Evolutionary conservation across 2,329 filamentous ascomycete genomes (phyloP).

Genomic region (Fusarium chaquense): DNA sequence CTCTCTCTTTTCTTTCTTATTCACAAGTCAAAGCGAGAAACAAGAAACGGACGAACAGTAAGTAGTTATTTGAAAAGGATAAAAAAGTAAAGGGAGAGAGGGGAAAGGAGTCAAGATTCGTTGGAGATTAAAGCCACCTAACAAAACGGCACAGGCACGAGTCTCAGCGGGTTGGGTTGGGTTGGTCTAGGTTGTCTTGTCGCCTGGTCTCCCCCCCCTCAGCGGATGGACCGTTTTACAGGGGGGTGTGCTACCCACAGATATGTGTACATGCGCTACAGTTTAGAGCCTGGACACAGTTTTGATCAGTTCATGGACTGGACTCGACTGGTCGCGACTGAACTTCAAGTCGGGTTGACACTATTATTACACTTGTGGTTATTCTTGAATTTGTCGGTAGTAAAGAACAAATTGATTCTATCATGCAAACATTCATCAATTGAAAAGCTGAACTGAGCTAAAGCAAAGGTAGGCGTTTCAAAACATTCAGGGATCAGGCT

Average conservation of each 20-base stretch:
- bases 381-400: background rate
- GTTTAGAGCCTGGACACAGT: slow-evolving; percentile 1
- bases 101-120: slow-evolving; percentile 20
- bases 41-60: background rate
- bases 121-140: slow-evolving; percentile 27
- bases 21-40: background rate
- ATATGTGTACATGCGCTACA: slow-evolving; percentile 2
- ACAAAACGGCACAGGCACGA: slow-evolving; percentile 20
- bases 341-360: background rate
- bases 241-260: slow-evolving; percentile 18
- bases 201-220: background rate
- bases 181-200: background rate
- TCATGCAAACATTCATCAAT: background rate
- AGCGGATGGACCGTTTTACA: slow-evolving; percentile 17
- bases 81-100: background rate
- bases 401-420: slow-evolving; percentile 4
- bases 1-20: background rate
- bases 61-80: background rate
- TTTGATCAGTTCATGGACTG: background rate
- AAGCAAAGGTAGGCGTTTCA: slow-evolving; percentile 18
- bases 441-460: background rate
- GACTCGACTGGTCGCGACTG: background rate
- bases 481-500: slow-evolving; percentile 26
- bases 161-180: slow-evolving; percentile 14
- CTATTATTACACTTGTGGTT: background rate